Evolutionary conservation across 495 filamentous ascomycete genomes (phyloP).

Genomic region (Tuber melanosporum): DNA sequence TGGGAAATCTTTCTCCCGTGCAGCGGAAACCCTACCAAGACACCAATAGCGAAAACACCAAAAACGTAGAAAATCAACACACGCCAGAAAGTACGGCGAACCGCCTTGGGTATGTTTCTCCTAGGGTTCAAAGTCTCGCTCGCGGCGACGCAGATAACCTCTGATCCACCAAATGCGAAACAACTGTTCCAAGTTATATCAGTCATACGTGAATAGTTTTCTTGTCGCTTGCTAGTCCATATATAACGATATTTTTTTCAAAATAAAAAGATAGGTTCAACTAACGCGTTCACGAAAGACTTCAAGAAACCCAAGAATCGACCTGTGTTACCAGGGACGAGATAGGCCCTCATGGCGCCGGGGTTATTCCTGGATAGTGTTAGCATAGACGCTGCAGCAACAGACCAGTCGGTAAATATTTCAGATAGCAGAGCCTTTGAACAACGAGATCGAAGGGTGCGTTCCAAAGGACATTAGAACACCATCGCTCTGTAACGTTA

Average conservation of each 20-base stretch:
- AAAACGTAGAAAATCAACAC: slow-evolving; percentile 57
- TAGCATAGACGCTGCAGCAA: neutral
- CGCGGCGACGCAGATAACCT: slow-evolving; percentile 60
- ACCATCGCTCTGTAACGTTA: neutral
- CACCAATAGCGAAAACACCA: slow-evolving; percentile 53
- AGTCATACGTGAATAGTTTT: neutral
- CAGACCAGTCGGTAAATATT: neutral
- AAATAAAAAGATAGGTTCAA: neutral
- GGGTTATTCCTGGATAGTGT: slow-evolving; percentile 46
- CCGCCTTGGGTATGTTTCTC: slow-evolving; percentile 50
- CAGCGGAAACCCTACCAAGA: slow-evolving; percentile 43
- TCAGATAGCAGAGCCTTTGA: neutral
- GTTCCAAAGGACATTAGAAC: neutral
- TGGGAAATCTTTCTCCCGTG: neutral
- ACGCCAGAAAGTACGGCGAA: slow-evolving; percentile 49
- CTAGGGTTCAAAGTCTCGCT: slow-evolving; percentile 64
- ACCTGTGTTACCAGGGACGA: slow-evolving; percentile 49
- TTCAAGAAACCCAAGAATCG: slow-evolving; percentile 45
- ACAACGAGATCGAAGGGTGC: neutral
- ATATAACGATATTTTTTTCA: neutral
- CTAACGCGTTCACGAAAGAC: slow-evolving; percentile 46
- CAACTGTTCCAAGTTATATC: slow-evolving; percentile 25
- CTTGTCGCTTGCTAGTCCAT: neutral
- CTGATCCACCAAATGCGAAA: slow-evolving; percentile 55
- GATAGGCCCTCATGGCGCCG: slow-evolving; percentile 61